A percentile compares a stretch with the other conserved stretches of the same genome.
These are phyloP conservation scores for Penicillium glabrum DNA, from an alignment of 2,329 filamentous ascomycete species.

Conservation along the genomic window DNA sequence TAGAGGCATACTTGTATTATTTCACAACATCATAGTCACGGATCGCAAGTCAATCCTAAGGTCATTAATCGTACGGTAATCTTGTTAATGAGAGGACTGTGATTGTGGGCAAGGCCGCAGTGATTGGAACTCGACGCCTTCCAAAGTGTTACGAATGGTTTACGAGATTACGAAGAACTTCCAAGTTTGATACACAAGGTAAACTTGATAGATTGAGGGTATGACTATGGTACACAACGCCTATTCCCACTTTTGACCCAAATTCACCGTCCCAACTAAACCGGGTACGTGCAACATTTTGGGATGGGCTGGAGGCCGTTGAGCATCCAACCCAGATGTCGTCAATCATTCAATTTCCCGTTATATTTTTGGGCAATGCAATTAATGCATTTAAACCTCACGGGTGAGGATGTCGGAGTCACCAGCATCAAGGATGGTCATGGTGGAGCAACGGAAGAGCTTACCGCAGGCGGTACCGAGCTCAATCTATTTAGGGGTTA, in stretches of 20 bases:
- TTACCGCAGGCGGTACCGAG: slow-evolving; percentile 98
- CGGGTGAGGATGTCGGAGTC: slow-evolving; percentile 86
- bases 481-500: slow-evolving; percentile 71
- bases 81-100: neutral
- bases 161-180: neutral
- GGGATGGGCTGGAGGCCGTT: neutral
- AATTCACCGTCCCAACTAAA: neutral
- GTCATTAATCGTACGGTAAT: neutral
- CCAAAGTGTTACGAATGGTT: neutral
- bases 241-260: slow-evolving; percentile 2
- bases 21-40: no score
- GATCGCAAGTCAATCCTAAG: no score
- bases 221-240: slow-evolving; percentile 3
- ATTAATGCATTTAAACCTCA: slow-evolving; percentile 1
- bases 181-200: neutral
- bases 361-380: neutral
- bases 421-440: slow-evolving; percentile 95
- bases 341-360: slow-evolving; percentile 11
- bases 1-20: no score
- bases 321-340: slow-evolving; percentile 3
- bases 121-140: no score
- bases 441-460: slow-evolving; percentile 97
- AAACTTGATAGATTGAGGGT: slow-evolving; percentile 5
- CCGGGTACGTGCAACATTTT: neutral
- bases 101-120: no score